Evolutionary conservation across 2,329 filamentous ascomycete genomes (phyloP), one percentile per base, ranked within the genome.

Genomic region (Pochonia chlamydosporia): DNA sequence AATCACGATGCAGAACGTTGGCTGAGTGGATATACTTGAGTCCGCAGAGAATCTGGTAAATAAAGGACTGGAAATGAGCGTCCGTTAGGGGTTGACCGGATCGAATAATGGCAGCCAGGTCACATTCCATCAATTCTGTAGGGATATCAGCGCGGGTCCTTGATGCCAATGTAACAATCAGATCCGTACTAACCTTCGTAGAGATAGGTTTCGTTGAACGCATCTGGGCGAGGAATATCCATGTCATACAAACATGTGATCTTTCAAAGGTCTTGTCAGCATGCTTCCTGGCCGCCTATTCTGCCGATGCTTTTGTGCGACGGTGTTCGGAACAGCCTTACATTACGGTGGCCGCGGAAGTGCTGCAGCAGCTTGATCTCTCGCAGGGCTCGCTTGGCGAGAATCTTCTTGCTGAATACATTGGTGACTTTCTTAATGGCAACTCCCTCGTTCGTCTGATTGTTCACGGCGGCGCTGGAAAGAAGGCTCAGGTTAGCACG

Each of bases 371-470:
- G 81, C 81, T 97, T 99, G 73, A 99, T 97, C 74, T 99, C 93
- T 69, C 93, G 84, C 76, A 99, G 72, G 43, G 93, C 93, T 63
- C 93, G 88, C 83, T 99, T 99, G 61, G 93, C 93, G 57, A 99
- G 79, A 59, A 99, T 99, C 82, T 97, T 97, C 76, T 99, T 99
- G 80, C 90, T 96, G 72, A 99, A 99, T 61, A 99, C 92, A 87
- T 99, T 99, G 75, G 93, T 99, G 67, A 99, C 89, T 73, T 99
- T 99, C 74, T 99, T 99, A 77, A 99, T 93, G 61, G 93, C 93
- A 53, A 99, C 91, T 35, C 92, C 91, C 66, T 99, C 93, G 62
- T 83, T 85, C 26, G 87, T 95, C 68, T 90, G 83, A 65, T 83
- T 85, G 76, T 97, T 96, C 56, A 89, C 88, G 47, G 93, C 93